Base-by-base conservation (phyloP, 768 basidiomycete species). In the Suillus variegatus region DNA sequence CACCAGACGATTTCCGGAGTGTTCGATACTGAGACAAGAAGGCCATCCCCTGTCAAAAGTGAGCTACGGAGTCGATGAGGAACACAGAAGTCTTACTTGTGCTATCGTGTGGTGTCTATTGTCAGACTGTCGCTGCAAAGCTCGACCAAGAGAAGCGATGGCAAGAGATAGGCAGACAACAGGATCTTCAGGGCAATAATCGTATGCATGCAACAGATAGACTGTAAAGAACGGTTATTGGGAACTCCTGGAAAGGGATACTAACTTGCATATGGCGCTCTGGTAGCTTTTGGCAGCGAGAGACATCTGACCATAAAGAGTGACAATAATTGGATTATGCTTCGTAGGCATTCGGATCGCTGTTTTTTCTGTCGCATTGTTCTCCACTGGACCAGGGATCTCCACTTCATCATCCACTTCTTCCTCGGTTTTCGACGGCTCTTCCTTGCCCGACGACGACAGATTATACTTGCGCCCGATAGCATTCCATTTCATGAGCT, bases 51-150 rank as follows among this genome's bases (percentile, higher is more conserved):
- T 95, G 69, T 25, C 7, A 18, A 20, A n/a, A 51, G 9, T 61
- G 3, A 44, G 28, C 47, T 3, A 44, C 46, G 28, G 1, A 32
- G 7, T 5, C 4, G 25, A 51, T n/a, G 14, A 32, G 16, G 22
- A 14, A 13, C 5, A 5, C 14, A 65, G 8, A 62, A 22, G 8
- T 25, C 71, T 32, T 55, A 87, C 87, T 76, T 95, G 93, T 4
- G 89, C 84, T 46, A 98, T 85, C 65, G 95, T 84, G 74, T 97
- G 93, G 72, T 97, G 92, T 47, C 95, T 80, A 74, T 99, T 99
- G 77, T 98, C 97, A 16, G 91, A 89, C 75, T 98, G 96, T 22
- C 96, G 85, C 68, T 96, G 93, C 90, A 94, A 94, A 0, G 95
- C 91, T 44, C 97, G 85, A 13, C 95, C 94, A 55, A 97, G 80